Percentiles rank a stretch among this genome's conserved stretches.
These are phyloP conservation scores for Lonicera japonica DNA, from an alignment of 129 eudicot genomes.

Conservation along the genomic window DNA sequence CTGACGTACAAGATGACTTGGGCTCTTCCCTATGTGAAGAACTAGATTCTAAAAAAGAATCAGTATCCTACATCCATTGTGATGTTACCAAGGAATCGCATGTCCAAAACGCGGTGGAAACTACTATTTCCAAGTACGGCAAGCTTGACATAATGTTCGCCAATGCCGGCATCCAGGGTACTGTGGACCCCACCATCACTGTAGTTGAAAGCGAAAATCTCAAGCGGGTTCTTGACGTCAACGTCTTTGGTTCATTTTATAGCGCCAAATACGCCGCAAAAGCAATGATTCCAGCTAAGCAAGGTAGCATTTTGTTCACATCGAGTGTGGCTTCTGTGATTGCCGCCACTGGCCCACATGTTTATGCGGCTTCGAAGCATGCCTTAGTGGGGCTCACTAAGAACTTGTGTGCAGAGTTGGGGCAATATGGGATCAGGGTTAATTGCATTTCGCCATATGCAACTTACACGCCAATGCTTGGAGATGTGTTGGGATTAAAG, in stretches of 20 bases:
- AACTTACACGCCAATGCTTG: neutral
- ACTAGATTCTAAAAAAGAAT: neutral
- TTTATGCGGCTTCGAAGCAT: constrained; percentile 7
- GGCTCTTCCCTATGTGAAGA: constrained; percentile 21
- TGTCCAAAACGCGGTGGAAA: neutral
- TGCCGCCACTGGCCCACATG: neutral
- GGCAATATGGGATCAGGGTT: constrained; percentile 1
- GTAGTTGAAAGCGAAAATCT: neutral
- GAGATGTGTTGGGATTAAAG: neutral
- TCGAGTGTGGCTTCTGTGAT: neutral
- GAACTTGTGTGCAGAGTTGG: constrained; percentile 4
- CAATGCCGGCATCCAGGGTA: neutral
- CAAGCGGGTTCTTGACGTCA: neutral
- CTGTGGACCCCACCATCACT: neutral
- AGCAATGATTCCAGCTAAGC: constrained; percentile 1
- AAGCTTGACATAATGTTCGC: neutral
- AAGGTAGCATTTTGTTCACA: neutral
- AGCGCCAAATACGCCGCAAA: too few species aligned
- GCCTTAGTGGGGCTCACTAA: constrained; percentile 2
- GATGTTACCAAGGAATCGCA: constrained; percentile 18
- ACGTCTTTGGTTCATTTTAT: too few species aligned
- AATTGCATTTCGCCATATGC: constrained; percentile 7
- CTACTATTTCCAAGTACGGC: too few species aligned
- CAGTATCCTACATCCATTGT: constrained; percentile 19
- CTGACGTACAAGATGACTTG: constrained; percentile 31